Base-by-base conservation (phyloP, 441 rosid species). In the Brassica hybrid region DNA sequence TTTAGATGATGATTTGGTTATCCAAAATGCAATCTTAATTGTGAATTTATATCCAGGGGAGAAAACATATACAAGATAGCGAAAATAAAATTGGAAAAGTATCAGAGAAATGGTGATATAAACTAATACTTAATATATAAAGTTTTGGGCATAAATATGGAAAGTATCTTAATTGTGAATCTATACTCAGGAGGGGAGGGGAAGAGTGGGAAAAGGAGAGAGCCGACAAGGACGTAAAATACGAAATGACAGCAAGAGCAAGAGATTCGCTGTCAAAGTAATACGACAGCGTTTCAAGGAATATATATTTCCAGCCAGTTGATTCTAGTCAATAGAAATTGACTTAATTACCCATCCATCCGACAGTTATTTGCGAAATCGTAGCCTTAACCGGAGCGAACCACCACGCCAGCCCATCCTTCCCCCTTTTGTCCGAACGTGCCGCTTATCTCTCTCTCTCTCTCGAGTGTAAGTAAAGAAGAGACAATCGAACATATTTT, bases 201-300 rank as follows among this genome's bases (percentile, higher is more conserved):
- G 13, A 59, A 23, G 38, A 43, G 17, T n/a, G 6, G 67, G 41
- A 19, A 66, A 59, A 48, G 30, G 67, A 25, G 16, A 66, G 32
- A 48, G 30, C 25, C 71, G 57, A 72, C 63, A 77, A 65, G 1
- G 54, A 57, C 72, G 67, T 71, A 71, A 71, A 27, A 41, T 38
- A 76, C 60, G 38, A 70, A 76, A 76, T 36, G 71, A 76, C 76
- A 77, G 67, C 4, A 59, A 14, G 38, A 52, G 59, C 6, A n/a
- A 67, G 81, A 52, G 81, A 61, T 73, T 74, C 78, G 75, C 72
- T 79, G 82, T 79, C 75, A 69, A 68, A 9, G 71, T 7, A 11
- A 73, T 16, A 79, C 82, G 78, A 79, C 82, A 79, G 75, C 79
- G 79, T 74, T 79, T 32, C 1, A 63, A n/a, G 11, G 61, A 68